Evolutionary conservation across 345 rosid species (phyloP), one percentile per base, ranked within the genome.

Genomic region (Aethionema arabicum): DNA sequence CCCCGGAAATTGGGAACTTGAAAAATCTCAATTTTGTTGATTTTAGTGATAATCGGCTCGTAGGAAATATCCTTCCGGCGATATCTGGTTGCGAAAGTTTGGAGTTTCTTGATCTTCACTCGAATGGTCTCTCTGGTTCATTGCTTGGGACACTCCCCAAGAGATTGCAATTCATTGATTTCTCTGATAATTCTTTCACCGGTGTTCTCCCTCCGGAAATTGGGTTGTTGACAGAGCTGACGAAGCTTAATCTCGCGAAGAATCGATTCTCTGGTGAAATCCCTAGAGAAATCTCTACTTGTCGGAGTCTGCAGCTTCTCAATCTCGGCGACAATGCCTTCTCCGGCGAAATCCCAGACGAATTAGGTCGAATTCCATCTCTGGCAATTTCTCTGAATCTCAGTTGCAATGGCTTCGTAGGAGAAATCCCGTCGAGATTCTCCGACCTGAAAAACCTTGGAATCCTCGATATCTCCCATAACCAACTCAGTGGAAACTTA

Each of bases 361-460:
- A 72, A 37, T 39, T 91, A 29, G 95, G 90, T 11, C 72, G 68
- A 69, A 79, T 91, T 44, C 87, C 92, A 11, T 73, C 82, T 4
- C 79, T 88, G 21, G 92, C 84, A 52, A 91, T 91, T 8, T 81
- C 88, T 30, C 77, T 91, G 37, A 91, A 91, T 68, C 80, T 91
- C 51, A 91, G 98, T 86, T 76, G 82, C 58, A 86, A 91, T 68
- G 78, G 74, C 3, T 78, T 91, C 32, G 52, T 75, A 54, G 88
- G 95, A 11, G 46, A 61, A 36, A 79, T 91, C 33, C 96, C 96
- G 37, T 39, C 61, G 11, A 77, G 75, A 52, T 76, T 91, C 78
- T 62, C 81, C 12, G 84, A 67, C 37, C 70, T 91, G 33, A 79
- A 71, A 59, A 86, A 80, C 73, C 90, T 91, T 2, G 95, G 84